Percentiles rank a stretch among this genome's conserved stretches.
These are phyloP conservation scores for Solanum aculeatissimum DNA, from an alignment of 305 asterid genomes.

Conservation along the genomic window DNA sequence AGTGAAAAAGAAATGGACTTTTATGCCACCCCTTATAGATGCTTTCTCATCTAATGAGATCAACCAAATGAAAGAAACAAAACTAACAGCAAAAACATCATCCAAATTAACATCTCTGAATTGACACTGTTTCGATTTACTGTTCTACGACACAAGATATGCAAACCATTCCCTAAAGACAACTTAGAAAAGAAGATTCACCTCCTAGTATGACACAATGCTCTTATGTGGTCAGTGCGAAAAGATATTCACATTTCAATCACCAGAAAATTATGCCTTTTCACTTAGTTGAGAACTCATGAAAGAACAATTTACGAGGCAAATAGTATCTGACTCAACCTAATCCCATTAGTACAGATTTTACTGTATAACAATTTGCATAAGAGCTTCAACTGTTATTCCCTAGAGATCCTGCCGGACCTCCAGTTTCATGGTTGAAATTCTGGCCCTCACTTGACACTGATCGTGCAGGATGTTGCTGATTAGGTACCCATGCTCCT, in stretches of 20 bases:
- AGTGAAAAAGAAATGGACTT: neutral
- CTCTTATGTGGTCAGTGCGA: neutral
- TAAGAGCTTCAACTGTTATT: neutral
- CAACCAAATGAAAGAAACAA: neutral
- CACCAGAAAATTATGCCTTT: neutral
- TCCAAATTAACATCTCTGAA: neutral
- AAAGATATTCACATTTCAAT: neutral
- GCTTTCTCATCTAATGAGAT: neutral
- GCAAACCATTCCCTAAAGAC: neutral
- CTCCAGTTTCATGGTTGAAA: neutral
- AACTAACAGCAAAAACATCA: neutral
- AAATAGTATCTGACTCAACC: neutral
- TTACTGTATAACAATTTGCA: neutral
- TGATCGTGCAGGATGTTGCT: conserved; percentile 20
- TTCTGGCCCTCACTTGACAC: conserved; percentile 11
- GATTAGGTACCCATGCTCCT: conserved; percentile 18
- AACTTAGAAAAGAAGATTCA: neutral
- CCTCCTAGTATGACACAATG: neutral
- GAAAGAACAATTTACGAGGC: neutral
- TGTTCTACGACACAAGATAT: neutral
- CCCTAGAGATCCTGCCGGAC: conserved; percentile 15
- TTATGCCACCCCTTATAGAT: neutral
- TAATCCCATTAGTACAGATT: neutral
- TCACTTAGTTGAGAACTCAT: neutral
- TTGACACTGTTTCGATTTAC: neutral